Evolutionary conservation across 257 asterid species (phyloP).

Genomic region (Primulina tabacum): DNA sequence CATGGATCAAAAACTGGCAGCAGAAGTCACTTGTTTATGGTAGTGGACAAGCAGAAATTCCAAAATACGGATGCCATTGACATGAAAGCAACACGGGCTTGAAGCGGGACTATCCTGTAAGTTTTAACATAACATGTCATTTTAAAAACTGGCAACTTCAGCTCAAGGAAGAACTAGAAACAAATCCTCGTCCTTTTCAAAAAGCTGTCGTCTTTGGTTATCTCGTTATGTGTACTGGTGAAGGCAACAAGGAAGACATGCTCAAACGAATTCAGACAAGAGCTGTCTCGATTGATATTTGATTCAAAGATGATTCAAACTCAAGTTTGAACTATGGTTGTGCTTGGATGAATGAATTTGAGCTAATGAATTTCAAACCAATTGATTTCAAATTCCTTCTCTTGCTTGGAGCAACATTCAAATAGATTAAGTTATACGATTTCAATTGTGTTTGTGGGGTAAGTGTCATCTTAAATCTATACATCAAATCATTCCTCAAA

Average conservation of each 20-base stretch:
- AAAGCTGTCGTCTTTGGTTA: background rate
- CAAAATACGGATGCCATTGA: constrained; percentile 88
- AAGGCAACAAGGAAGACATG: background rate
- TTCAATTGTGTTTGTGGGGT: background rate
- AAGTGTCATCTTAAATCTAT: no score
- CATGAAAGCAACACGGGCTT: constrained; percentile 95
- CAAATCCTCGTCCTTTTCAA: background rate
- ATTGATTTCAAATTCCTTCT: no score
- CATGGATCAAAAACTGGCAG: constrained; percentile 1
- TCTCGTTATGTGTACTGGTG: no score
- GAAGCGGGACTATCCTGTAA: constrained; percentile 83
- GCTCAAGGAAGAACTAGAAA: constrained; percentile 6
- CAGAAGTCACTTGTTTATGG: constrained; percentile 62
- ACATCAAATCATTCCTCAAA: no score
- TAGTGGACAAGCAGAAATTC: constrained; percentile 77
- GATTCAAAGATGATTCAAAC: background rate
- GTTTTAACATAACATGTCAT: constrained; percentile 8
- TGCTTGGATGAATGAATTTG: no score
- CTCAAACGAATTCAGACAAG: background rate
- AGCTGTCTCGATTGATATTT: background rate
- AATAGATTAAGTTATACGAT: no score
- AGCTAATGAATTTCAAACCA: no score
- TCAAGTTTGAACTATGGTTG: no score
- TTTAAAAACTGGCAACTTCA: constrained; percentile 6
- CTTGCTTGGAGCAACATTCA: no score